Conservation (phyloP, 768 basidiomycete genomes). For the Tulasnella sp. region DNA sequence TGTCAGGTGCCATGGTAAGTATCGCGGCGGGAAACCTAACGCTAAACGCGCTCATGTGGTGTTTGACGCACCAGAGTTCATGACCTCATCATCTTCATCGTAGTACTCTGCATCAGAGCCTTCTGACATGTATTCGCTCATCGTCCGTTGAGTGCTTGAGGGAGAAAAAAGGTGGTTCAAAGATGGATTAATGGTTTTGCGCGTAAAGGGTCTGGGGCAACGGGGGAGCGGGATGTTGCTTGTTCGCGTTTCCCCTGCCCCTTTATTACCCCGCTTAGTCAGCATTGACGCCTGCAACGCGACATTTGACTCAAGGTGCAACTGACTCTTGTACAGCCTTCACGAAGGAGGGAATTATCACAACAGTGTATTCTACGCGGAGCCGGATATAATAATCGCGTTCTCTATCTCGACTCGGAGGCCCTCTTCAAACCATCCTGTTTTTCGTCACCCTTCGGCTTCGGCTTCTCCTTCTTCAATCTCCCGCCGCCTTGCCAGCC, state of each 20-base stretch:
- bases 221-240: background rate
- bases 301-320: background rate
- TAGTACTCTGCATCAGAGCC: conserved; percentile 3
- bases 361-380: background rate
- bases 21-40: conserved; percentile 7
- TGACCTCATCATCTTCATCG: conserved; percentile 10
- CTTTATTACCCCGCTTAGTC: background rate
- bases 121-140: conserved; percentile 13
- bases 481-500: conserved; percentile 30
- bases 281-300: background rate
- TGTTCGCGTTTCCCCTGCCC: background rate
- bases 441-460: background rate
- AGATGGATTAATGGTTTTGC: background rate
- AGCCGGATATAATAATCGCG: background rate
- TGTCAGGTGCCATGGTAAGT: conserved; percentile 17
- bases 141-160: background rate
- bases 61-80: conserved; percentile 13
- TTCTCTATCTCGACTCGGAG: background rate
- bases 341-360: background rate
- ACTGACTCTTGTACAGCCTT: background rate
- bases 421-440: background rate
- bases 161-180: background rate
- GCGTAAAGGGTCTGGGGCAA: background rate
- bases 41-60: conserved; percentile 10
- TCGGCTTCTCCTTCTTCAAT: background rate